These are phyloP conservation scores for Aspergillus brunneoviolaceus DNA, from an alignment of 2,329 filamentous ascomycete genomes.

Conservation along the genomic window DNA sequence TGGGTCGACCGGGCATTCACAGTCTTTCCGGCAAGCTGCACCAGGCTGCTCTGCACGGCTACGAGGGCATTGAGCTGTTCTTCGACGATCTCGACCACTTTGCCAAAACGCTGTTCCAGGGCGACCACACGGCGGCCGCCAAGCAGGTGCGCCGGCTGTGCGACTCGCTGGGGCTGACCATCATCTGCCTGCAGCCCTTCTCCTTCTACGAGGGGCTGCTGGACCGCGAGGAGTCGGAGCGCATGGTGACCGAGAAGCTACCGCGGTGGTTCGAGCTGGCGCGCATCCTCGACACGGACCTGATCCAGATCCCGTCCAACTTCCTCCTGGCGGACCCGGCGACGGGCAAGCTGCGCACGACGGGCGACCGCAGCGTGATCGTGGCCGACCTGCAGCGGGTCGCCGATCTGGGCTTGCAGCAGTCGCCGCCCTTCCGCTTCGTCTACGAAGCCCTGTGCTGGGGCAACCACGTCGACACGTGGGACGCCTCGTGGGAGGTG, in stretches of 20 bases:
- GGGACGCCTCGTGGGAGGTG: constrained; percentile 71
- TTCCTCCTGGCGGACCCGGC: constrained; percentile 52
- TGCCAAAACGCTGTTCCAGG: constrained; percentile 25
- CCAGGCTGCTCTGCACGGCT: constrained; percentile 55
- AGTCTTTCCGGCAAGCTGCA: constrained; percentile 65
- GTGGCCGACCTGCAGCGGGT: constrained; percentile 62
- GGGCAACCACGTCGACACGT: constrained; percentile 68
- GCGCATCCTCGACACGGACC: constrained; percentile 63
- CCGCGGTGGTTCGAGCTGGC: constrained; percentile 69
- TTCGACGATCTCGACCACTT: constrained; percentile 36
- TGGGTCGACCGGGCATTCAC: constrained; percentile 72
- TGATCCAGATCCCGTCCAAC: constrained; percentile 72
- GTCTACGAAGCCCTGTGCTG: constrained; percentile 73
- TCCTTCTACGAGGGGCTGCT: constrained; percentile 73
- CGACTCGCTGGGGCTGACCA: constrained; percentile 28
- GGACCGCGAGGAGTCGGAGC: constrained; percentile 58
- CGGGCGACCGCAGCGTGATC: constrained; percentile 56
- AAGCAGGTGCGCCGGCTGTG: constrained; percentile 52
- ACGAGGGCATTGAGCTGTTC: constrained; percentile 39
- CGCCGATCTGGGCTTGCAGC: constrained; percentile 64
- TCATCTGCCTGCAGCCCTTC: constrained; percentile 69
- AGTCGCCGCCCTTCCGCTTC: constrained; percentile 61
- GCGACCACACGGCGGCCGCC: constrained; percentile 27
- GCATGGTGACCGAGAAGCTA: constrained; percentile 60
- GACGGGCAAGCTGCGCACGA: constrained; percentile 44